Evolutionary conservation across 225 moss, liverwort and hornwort species (phyloP), one percentile per base, ranked within the genome.

Genomic region (Asterella californica): DNA sequence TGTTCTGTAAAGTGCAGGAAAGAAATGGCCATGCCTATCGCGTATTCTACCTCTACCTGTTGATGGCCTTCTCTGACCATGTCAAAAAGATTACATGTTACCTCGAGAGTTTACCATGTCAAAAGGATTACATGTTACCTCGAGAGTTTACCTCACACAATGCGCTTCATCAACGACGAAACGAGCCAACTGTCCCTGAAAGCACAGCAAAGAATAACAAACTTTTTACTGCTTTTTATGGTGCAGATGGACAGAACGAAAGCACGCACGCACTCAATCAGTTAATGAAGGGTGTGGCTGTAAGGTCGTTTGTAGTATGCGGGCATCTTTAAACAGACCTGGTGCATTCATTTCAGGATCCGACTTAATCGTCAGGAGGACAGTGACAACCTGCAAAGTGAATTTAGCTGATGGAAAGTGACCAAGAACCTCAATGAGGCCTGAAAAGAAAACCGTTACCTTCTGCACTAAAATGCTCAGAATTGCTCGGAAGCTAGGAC

Each of bases 121-220:
- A 57, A 57, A 12, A 57, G 30, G 6, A 24, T 32, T 62, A 74
- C 62, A 18, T 32, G 82, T 82, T 86, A 80, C 86, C 84, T 84
- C 82, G 29, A 48, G 67, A 46, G 82, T 88, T 88, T 88, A 88
- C 87, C 87, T 88, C 85, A 88, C 88, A 78, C 85, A 88, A 75
- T 88, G 88, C 50, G 88, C 88, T 75, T 88, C 88, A 46, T 88
- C 88, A 29, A 88, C 76, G 29, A 85, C 88, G 74, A 88, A 88
- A 33, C 88, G 83, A 49, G 88, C 85, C 45, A 88, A 49, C 12
- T 85, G 85, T 4, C 81, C 85, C 83, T 88, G 87, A 32, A 59
- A 68, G 64, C 22, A 63, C 33, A 62, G 59, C 36, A 53, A n/a
- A 74, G 73, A 42, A 42, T 42, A 42, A 52, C 38, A 17, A 10